Evolutionary conservation across 768 basidiomycete genomes (phyloP).

Genomic region (Pisolithus microcarpus): DNA sequence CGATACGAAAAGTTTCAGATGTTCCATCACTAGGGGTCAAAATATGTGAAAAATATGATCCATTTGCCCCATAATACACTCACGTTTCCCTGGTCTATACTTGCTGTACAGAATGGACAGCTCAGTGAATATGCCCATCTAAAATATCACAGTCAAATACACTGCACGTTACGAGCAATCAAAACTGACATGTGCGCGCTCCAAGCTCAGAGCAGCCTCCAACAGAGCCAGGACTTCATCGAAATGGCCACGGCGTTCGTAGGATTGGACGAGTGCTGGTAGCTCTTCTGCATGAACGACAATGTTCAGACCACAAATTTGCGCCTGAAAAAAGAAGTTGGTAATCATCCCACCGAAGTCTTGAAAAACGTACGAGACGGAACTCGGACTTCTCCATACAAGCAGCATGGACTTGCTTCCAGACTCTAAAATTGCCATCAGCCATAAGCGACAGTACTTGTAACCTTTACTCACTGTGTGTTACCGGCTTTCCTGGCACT

Average conservation of each 20-base stretch:
- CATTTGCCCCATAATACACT: constrained; percentile 24
- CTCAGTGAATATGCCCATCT: constrained; percentile 98
- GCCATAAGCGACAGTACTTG: neutral
- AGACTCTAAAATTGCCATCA: constrained; percentile 55
- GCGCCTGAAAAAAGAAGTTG: constrained; percentile 47
- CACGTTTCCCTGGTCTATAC: constrained; percentile 87
- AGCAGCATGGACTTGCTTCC: constrained; percentile 99
- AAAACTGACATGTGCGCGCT: constrained; percentile 77
- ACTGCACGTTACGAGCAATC: neutral
- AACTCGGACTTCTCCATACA: constrained; percentile 98
- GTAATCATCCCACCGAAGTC: neutral
- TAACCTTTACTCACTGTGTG: constrained; percentile 65
- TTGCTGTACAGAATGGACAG: constrained; percentile 89
- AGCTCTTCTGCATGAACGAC: constrained; percentile 94
- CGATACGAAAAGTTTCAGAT: constrained; percentile 90
- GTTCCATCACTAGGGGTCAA: constrained; percentile 80
- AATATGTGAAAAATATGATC: constrained; percentile 1
- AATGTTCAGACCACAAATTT: constrained; percentile 98
- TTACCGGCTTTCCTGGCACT: constrained; percentile 99
- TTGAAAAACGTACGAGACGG: constrained; percentile 54
- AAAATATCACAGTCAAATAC: constrained; percentile 9
- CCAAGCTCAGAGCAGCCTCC: constrained; percentile 92
- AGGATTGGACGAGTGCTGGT: constrained; percentile 63
- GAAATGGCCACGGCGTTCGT: constrained; percentile 89
- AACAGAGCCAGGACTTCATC: constrained; percentile 88